These are phyloP conservation scores for Panellus pusillus DNA, from an alignment of 768 basidiomycete genomes.

Conservation along the genomic window DNA sequence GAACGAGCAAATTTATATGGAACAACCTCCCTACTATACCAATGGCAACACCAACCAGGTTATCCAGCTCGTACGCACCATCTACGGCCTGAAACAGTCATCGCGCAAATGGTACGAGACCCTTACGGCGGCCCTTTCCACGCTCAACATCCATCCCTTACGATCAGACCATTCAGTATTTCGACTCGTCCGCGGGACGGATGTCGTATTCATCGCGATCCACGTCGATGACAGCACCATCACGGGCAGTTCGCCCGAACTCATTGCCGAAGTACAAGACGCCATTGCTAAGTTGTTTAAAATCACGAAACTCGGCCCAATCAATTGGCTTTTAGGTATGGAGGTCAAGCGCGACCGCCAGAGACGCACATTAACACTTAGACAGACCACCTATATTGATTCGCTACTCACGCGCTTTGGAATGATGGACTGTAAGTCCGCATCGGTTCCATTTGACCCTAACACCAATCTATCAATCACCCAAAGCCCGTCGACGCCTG, in stretches of 20 bases:
- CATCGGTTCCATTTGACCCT: not conserved
- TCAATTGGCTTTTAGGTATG: slow-evolving; percentile 33
- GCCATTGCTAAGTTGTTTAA: slow-evolving; percentile 29
- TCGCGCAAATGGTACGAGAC: slow-evolving; percentile 30
- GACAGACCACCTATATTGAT: slow-evolving; percentile 30
- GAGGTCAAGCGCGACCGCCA: slow-evolving; percentile 25
- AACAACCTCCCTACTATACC: slow-evolving; percentile 17
- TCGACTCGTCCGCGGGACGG: slow-evolving; percentile 1
- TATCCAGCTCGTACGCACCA: slow-evolving; percentile 17
- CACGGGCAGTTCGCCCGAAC: slow-evolving; percentile 17
- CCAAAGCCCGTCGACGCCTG: too few species aligned
- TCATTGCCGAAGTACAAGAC: slow-evolving; percentile 20
- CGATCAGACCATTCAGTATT: slow-evolving; percentile 18
- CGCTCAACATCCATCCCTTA: not conserved
- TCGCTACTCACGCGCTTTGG: slow-evolving; percentile 24
- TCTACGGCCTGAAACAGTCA: slow-evolving; percentile 39
- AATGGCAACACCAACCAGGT: slow-evolving; percentile 5
- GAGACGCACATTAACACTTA: slow-evolving; percentile 25
- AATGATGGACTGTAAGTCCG: slow-evolving; percentile 18
- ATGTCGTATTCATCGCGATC: slow-evolving; percentile 17
- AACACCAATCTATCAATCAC: too few species aligned
- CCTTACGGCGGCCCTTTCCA: slow-evolving; percentile 21
- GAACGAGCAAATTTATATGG: slow-evolving; percentile 24
- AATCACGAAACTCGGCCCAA: slow-evolving; percentile 30
- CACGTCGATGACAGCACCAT: slow-evolving; percentile 38